phyloP scores from a whole-genome alignment of 2,329 filamentous ascomycete species.

The Penicillium sp. region DNA sequence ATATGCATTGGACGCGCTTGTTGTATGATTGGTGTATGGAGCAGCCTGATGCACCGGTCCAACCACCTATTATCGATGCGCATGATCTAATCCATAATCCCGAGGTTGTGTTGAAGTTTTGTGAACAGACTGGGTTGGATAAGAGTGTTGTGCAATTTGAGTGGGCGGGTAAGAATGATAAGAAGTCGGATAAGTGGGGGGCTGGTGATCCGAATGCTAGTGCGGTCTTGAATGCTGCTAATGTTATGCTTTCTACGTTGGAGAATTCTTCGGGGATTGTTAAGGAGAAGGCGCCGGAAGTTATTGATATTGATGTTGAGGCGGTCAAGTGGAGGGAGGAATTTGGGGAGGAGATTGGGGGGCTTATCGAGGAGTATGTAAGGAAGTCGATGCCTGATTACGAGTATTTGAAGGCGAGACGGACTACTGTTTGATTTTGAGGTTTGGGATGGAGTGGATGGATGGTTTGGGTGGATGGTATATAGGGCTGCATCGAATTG shows the following conservation, averaged over 20 bases:
- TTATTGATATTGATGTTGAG: constrained; percentile 36
- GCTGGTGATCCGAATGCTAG: neutral
- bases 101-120: constrained; percentile 28
- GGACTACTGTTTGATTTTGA: constrained; percentile 10
- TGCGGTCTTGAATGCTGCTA: neutral
- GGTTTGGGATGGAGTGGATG: neutral
- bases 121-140: constrained; percentile 36
- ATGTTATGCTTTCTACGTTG: constrained; percentile 31
- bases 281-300: constrained; percentile 29
- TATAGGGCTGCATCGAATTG: neutral
- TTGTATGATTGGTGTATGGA: constrained; percentile 39
- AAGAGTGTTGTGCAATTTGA: constrained; percentile 29
- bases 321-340: constrained; percentile 37
- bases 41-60: constrained; percentile 15
- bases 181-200: constrained; percentile 1
- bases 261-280: constrained; percentile 33
- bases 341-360: constrained; percentile 31
- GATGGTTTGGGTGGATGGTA: neutral
- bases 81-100: constrained; percentile 40
- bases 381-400: constrained; percentile 41
- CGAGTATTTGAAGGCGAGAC: constrained; percentile 35
- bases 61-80: constrained; percentile 38
- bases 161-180: constrained; percentile 26
- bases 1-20: constrained; percentile 31
- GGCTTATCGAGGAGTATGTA: constrained; percentile 27